phyloP scores from a whole-genome alignment of 805 yeast genomes.

The Myxozyma geophila region DNA sequence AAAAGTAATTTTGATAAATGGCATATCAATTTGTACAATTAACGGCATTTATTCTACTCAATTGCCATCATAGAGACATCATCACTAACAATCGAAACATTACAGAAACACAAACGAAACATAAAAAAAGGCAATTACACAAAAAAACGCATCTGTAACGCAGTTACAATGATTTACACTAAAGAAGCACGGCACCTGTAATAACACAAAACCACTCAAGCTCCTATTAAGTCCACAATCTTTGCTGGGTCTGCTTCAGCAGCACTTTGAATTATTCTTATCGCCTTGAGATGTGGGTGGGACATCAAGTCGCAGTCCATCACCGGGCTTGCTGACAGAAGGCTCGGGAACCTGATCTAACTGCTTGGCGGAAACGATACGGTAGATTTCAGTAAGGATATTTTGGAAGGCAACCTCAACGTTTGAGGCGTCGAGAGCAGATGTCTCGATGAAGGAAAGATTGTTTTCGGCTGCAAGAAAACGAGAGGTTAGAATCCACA shows the following conservation, averaged over 20 bases:
- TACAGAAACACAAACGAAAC: not conserved
- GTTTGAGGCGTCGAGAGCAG: constrained; percentile 91
- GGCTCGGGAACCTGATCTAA: constrained; percentile 77
- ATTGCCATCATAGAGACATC: constrained; percentile 9
- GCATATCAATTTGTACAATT: constrained; percentile 5
- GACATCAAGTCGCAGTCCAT: constrained; percentile 88
- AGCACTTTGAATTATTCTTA: constrained; percentile 64
- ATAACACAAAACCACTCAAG: not conserved
- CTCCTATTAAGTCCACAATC: not conserved
- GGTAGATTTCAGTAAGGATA: constrained; percentile 88
- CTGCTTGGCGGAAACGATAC: constrained; percentile 91
- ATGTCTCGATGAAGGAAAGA: constrained; percentile 91
- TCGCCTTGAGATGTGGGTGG: constrained; percentile 80
- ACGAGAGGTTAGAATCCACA: not conserved
- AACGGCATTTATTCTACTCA: constrained; percentile 9
- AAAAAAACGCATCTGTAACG: not conserved
- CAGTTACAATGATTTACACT: not conserved
- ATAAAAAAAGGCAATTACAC: not conserved
- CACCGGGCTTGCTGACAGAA: constrained; percentile 65
- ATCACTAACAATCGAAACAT: not conserved
- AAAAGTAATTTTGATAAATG: not conserved
- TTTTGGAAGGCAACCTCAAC: constrained; percentile 95
- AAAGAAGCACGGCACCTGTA: constrained; percentile 6
- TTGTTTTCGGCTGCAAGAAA: constrained; percentile 68
- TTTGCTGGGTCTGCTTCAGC: constrained; percentile 49